Base-by-base conservation (phyloP, 2,329 filamentous ascomycete genomes). In the Fusarium agapanthi region DNA sequence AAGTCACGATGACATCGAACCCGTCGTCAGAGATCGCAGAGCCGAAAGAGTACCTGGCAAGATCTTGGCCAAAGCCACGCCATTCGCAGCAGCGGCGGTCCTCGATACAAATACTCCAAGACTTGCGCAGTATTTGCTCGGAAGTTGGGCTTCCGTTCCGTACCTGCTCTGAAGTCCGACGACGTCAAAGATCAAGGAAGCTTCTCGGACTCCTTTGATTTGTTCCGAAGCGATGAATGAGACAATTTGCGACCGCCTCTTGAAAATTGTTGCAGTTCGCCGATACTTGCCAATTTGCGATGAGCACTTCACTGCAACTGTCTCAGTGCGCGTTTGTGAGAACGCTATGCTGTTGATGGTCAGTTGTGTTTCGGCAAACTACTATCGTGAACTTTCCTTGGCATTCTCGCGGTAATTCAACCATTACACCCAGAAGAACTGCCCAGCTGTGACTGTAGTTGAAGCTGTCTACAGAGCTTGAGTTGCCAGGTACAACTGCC, bases 221-320 rank as follows among this genome's bases (percentile, higher is more conserved):
- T 7, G 16, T 24, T 24, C n/a, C 12, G 16, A n/a, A n/a, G 4
- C 6, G 4, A 9, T 16, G 7, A 48, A 6, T 32, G 15, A 48
- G 7, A 0, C 15, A 32, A 7, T 3, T 34, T n/a, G 3, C 12
- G 16, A 15, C 8, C 16, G 6, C 11, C 16, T 24, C 8, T 50
- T 24, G 16, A 2, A 32, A 3, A 11, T 24, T 3, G 3, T 2
- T 24, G n/a, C 6, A 11, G n/a, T 15, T 14, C 4, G 1, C 3
- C 13, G 30, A 50, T 3, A 15, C 3, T 34, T 24, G 12, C 16
- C 12, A 5, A 32, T 4, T 7, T 24, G 7, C 12, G 22, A 50
- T 24, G 8, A 24, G 3, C 4, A 11, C 4, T 34, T 24, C 16
- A 9, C 6, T 51, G n/a, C 9, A 2, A 12, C 3, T 6, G 4